Evolutionary conservation across 306 rosid species (phyloP), one percentile per base, ranked within the genome.

Genomic region (Gastrolobium villosum): DNA sequence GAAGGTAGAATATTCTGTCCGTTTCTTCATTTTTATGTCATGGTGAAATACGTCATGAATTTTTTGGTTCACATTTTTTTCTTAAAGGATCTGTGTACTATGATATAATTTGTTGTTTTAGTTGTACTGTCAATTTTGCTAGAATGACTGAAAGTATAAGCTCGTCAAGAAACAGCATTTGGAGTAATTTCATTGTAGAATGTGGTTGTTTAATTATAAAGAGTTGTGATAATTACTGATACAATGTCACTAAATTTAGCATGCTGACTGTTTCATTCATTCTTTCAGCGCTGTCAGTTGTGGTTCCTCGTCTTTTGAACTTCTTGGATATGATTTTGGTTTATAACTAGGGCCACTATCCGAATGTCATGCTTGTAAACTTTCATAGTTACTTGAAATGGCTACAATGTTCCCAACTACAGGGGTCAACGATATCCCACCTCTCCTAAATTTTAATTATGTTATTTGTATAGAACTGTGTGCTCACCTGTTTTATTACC

Each of bases 1-100:
- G 53, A 88, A 93, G 97, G 99, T 95, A 89, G 75, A 72, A 80
- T 68, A 72, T 57, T 10, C 40, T 82, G 62, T 46, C 50, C 4
- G 45, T 46, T 60, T 71, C 63, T 76, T 28, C 49, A 26, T 30
- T 48, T 65, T 50, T 64, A 71, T 69, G 46, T 55, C 36, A 61
- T 65, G 44, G 10, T 46, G 69, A 63, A 82, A 73, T 70, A 34
- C 11, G 1, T 34, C 66, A 63, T 40, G 13, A 26, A 53, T 64
- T 14, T 40, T 72, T 57, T 13, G 7, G 36, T 20, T 50, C 15
- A 35, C 63, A 40, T 68, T 20, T 41, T 41, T 79, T 64, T 10
- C 66, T 75, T 35, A 1, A n/a, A 40, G 26, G 43, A 32, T 20
- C 4, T 15, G 44, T 48, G 48, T 75, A 49, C 28, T 70, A 5